Percentiles rank a stretch among this genome's conserved stretches.
Conservation (phyloP, 1,284 basidiomycete genomes). For the Hymenochaete sp. region DNA sequence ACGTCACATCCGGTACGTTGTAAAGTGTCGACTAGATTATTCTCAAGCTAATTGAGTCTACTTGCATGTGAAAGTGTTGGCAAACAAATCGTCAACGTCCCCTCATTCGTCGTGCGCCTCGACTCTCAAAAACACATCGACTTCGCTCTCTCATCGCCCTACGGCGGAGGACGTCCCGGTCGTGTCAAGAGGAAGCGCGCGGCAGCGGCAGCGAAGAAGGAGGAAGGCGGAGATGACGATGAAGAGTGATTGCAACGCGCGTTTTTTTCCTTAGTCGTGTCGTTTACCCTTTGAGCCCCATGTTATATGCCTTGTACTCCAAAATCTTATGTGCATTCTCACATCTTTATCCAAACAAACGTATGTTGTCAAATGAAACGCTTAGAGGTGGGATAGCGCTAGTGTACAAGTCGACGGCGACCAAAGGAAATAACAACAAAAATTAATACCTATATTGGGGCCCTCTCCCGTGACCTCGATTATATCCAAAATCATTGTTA, state of each 20-base stretch:
- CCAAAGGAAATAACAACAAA: no score
- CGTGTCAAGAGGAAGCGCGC: conserved; percentile 99
- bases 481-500: no score
- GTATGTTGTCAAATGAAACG: no score
- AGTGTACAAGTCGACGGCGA: no score
- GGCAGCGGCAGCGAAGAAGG: conserved; percentile 86
- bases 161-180: conserved; percentile 93
- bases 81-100: conserved; percentile 99
- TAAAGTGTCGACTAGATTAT: background rate
- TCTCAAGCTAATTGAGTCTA: background rate
- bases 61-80: conserved; percentile 60
- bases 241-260: conserved; percentile 52
- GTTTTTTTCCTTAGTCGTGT: conserved; percentile 1
- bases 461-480: no score
- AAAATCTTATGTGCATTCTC: no score
- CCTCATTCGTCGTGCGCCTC: conserved; percentile 97
- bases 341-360: no score
- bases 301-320: conserved; percentile 9
- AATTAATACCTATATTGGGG: no score
- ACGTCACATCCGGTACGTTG: conserved; percentile 85
- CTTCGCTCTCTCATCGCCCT: conserved; percentile 95
- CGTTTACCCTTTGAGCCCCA: background rate
- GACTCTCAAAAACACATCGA: conserved; percentile 99
- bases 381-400: no score
- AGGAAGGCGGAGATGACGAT: conserved; percentile 83